Evolutionary conservation across 108 stramenopile species (phyloP).

Genomic region (Cyclotella sp.): DNA sequence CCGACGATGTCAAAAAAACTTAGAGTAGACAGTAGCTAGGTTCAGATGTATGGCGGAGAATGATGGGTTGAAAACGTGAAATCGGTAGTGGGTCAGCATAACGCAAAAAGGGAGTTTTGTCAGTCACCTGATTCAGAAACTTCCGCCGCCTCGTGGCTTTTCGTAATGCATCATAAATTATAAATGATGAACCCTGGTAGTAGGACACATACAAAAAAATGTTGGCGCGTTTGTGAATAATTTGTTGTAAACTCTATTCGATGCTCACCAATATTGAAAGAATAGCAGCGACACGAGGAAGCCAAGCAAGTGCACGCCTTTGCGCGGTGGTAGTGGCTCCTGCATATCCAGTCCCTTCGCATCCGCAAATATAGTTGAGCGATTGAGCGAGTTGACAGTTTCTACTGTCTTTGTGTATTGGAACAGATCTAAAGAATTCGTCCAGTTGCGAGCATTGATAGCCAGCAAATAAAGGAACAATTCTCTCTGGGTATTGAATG

Average conservation of each 20-base stretch:
- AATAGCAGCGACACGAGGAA: too few relatives aligned
- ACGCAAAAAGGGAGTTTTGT: not conserved
- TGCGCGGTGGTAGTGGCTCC: not conserved
- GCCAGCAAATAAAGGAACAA: constrained; percentile 4
- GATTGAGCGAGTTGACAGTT: not conserved
- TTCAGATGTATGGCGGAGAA: not conserved
- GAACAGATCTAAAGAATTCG: not conserved
- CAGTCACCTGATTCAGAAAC: not conserved
- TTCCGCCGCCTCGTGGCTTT: not conserved
- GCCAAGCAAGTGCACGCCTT: too few relatives aligned
- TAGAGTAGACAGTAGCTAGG: not conserved
- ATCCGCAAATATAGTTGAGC: not conserved
- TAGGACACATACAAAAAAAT: too few relatives aligned
- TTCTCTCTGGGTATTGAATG: not conserved
- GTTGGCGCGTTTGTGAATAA: too few relatives aligned
- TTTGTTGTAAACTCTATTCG: too few relatives aligned
- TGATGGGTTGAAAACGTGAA: not conserved
- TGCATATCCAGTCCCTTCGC: not conserved
- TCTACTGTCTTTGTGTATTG: not conserved
- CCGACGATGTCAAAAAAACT: not conserved
- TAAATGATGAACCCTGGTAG: constrained; percentile 3
- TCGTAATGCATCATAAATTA: not conserved
- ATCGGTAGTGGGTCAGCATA: not conserved
- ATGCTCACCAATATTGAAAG: too few relatives aligned
- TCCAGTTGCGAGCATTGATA: constrained; percentile 10